Base-by-base conservation (phyloP, 768 basidiomycete species). In the Lactarius indigo region DNA sequence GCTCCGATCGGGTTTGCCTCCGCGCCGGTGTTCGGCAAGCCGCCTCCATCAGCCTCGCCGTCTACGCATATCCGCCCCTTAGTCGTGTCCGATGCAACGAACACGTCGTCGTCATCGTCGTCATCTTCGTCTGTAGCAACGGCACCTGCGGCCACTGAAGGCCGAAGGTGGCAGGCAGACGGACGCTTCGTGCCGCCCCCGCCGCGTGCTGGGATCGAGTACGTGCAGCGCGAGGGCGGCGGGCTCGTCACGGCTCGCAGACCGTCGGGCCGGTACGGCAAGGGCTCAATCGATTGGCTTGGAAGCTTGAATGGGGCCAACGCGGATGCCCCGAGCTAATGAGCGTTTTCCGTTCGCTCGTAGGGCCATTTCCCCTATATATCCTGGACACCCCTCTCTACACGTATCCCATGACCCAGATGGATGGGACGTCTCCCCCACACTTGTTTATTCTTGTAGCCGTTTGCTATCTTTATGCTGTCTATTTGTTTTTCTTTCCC, bases 401-500 rank as follows among this genome's bases (percentile, higher is more conserved):
- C 37, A 5, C 37, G 15, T 15, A 39, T 13, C 37, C 37, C 37
- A 31, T 50, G 42, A 39, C 23, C 33, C 20, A 56, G 35, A 42
- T 50, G 44, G n/a, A 61, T 56, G 64, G 37, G 37, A 55, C 18
- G 6, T 30, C 26, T 44, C n/a, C 0, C 12, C 17, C 20, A 47
- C n/a, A n/a, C 44, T 10, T 23, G 23, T 52, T 52, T 26, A 20
- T 44, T 6, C n/a, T 65, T 37, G 30, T 28, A 26, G 60, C 44
- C 50, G 26, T 59, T 63, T 54, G 61, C 50, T 68, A 68, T 64
- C 58, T 56, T 68, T 68, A 68, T 68, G 66, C 28, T 64, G 41
- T 64, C 66, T 56, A 55, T 56, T 30, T 15, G 23, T 26, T 57
- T 55, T 17, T 26, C 5, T 2, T 33, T 9, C 20, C 42, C 39